These are phyloP conservation scores for Aureobasidium sp. DNA, from an alignment of 2,329 filamentous ascomycete species.

Conservation along the genomic window DNA sequence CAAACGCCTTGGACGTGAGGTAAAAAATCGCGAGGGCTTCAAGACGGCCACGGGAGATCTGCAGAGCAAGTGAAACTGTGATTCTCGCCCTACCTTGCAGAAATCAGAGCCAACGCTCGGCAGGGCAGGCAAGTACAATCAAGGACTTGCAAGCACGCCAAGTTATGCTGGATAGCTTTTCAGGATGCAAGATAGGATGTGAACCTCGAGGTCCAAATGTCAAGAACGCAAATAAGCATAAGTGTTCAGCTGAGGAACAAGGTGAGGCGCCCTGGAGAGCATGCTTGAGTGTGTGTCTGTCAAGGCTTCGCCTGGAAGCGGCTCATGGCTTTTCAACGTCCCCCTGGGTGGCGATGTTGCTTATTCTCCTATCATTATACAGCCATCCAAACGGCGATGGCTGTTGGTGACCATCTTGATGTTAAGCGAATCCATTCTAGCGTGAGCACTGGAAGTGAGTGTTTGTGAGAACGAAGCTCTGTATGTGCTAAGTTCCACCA, in stretches of 20 bases:
- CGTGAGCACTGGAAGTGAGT: neutral
- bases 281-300: neutral
- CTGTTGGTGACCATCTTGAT: neutral
- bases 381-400: neutral
- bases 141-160: neutral
- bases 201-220: neutral
- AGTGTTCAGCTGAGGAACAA: neutral
- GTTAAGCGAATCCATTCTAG: neutral
- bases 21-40: neutral
- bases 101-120: neutral
- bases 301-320: neutral
- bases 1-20: neutral
- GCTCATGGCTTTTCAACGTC: neutral
- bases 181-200: neutral
- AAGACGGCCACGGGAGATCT: slow-evolving; percentile 1
- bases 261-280: neutral
- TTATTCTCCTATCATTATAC: neutral
- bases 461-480: neutral
- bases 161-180: neutral
- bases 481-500: too few species aligned
- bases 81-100: neutral
- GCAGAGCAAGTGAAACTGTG: neutral
- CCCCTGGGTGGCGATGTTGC: neutral
- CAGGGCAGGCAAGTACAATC: neutral
- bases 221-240: neutral